These are phyloP conservation scores for Oryza glaberrima DNA, from an alignment of 176 grass and related monocot species.

Conservation along the genomic window DNA sequence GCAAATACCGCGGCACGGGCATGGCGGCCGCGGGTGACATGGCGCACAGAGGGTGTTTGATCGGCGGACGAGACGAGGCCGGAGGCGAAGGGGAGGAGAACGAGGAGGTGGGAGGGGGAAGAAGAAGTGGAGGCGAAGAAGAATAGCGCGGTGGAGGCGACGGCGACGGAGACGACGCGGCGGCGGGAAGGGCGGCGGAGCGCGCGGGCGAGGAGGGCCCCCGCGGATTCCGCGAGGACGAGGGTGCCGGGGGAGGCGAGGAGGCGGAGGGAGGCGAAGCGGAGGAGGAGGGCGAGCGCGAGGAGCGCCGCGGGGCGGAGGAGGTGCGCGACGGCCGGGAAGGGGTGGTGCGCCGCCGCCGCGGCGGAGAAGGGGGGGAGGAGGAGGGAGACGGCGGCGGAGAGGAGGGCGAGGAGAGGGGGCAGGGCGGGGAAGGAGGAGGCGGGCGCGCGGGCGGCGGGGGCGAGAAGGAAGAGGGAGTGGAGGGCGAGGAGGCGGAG, in stretches of 20 bases:
- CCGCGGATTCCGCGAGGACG: conserved; percentile 78
- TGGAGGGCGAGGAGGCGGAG: conserved; percentile 61
- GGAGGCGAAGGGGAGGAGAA: conserved; percentile 57
- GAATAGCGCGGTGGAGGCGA: conserved; percentile 51
- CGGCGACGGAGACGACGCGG: conserved; percentile 47
- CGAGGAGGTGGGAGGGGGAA: conserved; percentile 45
- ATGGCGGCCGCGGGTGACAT: conserved; percentile 51
- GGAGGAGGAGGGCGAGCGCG: conserved; percentile 63
- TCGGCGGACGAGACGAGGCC: conserved; percentile 72
- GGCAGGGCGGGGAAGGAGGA: conserved; percentile 43
- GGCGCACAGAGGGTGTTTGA: conserved; percentile 44
- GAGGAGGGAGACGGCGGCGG: conserved; percentile 42
- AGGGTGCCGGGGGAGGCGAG: conserved; percentile 61
- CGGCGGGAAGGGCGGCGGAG: conserved; percentile 54
- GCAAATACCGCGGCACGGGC: conserved; percentile 61
- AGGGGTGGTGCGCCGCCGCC: conserved; percentile 36
- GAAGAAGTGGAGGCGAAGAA: conserved; percentile 46
- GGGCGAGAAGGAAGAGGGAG: conserved; percentile 55
- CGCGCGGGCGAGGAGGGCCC: conserved; percentile 60
- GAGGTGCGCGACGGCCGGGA: conserved; percentile 44
- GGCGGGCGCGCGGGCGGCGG: conserved; percentile 43
- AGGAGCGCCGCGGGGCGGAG: conserved; percentile 53
- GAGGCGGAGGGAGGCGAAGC: conserved; percentile 59
- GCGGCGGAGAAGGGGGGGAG: conserved; percentile 36
- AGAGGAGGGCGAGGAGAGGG: conserved; percentile 52